Conservation (phyloP, 2,329 filamentous ascomycete species). For the Fusarium mangiferae region DNA sequence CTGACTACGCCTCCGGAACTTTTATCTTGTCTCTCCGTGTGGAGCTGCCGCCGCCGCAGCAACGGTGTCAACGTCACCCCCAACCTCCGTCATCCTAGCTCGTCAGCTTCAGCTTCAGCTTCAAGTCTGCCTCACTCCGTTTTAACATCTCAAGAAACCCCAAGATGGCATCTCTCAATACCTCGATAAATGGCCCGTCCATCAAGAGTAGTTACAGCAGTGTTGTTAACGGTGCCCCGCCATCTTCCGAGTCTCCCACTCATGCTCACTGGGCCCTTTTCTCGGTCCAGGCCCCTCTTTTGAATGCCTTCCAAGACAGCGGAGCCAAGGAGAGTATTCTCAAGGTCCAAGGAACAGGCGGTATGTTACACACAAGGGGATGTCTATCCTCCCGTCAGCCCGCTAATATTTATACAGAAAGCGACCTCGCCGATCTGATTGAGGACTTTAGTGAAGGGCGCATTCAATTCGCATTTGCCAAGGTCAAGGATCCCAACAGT, state of each 20-base stretch:
- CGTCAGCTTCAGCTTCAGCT: constrained; percentile 42
- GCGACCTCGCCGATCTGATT: constrained; percentile 87
- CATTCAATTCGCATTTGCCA: constrained; percentile 96
- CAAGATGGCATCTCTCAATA: constrained; percentile 81
- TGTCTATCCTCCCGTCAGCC: background rate
- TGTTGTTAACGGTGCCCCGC: constrained; percentile 63
- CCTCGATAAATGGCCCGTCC: constrained; percentile 81
- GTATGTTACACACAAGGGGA: constrained; percentile 56
- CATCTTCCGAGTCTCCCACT: constrained; percentile 75
- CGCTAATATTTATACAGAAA: constrained; percentile 67
- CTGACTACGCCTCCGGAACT: constrained; percentile 30
- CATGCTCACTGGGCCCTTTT: constrained; percentile 95
- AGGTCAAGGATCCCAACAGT: constrained; percentile 95
- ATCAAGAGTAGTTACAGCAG: constrained; percentile 83
- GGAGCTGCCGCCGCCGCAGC: constrained; percentile 46
- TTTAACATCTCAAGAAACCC: constrained; percentile 20
- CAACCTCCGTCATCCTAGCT: constrained; percentile 35
- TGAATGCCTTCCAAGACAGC: constrained; percentile 91
- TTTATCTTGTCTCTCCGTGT: constrained; percentile 29
- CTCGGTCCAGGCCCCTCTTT: constrained; percentile 89
- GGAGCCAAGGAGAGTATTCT: constrained; percentile 91
- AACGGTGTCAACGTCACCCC: constrained; percentile 45
- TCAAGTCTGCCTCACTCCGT: constrained; percentile 26
- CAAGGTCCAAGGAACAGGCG: constrained; percentile 92
- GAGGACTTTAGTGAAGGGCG: constrained; percentile 98